phyloP scores from a whole-genome alignment of 345 rosid species.

The Dovyalis caffra region DNA sequence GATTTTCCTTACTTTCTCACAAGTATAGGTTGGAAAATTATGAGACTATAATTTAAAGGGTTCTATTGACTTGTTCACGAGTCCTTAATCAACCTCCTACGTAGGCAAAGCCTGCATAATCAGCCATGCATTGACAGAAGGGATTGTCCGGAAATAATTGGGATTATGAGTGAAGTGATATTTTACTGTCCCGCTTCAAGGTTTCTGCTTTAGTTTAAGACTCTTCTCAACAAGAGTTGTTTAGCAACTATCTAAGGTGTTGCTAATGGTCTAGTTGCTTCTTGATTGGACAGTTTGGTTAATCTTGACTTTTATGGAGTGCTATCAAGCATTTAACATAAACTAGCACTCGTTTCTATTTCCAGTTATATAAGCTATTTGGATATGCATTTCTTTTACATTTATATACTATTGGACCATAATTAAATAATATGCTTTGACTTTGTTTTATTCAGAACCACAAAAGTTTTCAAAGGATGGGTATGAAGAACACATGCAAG shows the following conservation, averaged over 20 bases:
- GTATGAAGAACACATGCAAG: constrained; percentile 95
- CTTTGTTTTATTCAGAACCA: constrained; percentile 48
- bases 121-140: no score
- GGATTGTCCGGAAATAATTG: neutral
- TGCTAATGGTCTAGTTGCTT: neutral
- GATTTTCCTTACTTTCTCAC: no score
- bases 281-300: neutral
- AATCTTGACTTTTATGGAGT: neutral
- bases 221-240: neutral
- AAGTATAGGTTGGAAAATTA: no score
- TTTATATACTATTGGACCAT: constrained; percentile 6
- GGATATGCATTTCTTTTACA: neutral
- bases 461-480: constrained; percentile 90
- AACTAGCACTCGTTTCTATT: neutral
- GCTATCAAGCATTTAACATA: neutral
- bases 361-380: neutral
- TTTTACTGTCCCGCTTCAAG: neutral
- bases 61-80: no score
- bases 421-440: constrained; percentile 17
- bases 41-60: no score
- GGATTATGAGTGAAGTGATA: neutral
- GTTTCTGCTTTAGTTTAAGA: neutral
- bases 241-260: neutral
- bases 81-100: no score
- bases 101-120: no score